Evolutionary conservation across 306 rosid species (phyloP).

Genomic region (Echinosophora koreensis): DNA sequence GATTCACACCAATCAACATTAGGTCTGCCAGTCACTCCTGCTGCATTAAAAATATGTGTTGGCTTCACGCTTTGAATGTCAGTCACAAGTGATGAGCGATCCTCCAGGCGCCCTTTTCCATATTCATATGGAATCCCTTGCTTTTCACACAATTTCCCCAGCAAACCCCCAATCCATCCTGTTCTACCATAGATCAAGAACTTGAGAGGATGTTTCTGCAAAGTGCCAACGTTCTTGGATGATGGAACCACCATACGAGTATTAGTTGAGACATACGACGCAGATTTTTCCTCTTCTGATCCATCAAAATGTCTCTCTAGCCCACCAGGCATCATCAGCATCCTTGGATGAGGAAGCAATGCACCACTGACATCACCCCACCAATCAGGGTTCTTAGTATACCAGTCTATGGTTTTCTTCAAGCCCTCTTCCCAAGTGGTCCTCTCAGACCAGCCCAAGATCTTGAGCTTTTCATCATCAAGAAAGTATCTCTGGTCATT

Average conservation of each 20-base stretch:
- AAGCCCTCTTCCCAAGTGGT: conserved; percentile 90
- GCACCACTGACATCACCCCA: conserved; percentile 99
- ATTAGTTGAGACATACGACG: conserved; percentile 60
- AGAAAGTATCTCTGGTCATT: conserved; percentile 91
- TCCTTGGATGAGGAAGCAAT: conserved; percentile 89
- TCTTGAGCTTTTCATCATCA: conserved; percentile 80
- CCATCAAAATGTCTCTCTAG: conserved; percentile 74
- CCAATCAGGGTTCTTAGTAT: conserved; percentile 82
- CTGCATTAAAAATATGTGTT: conserved; percentile 86
- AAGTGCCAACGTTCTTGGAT: conserved; percentile 56
- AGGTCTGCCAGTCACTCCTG: conserved; percentile 91
- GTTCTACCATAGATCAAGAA: conserved; percentile 87
- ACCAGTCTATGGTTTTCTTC: conserved; percentile 92
- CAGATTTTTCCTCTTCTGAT: conserved; percentile 67
- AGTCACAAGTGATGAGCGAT: conserved; percentile 72
- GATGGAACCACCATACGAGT: conserved; percentile 81
- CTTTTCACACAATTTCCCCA: conserved; percentile 82
- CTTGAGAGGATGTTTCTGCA: conserved; percentile 64
- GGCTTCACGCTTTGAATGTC: conserved; percentile 80
- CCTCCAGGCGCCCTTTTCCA: conserved; percentile 88
- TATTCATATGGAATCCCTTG: conserved; percentile 82
- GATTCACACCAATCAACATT: conserved; percentile 93
- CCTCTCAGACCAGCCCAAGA: conserved; percentile 88
- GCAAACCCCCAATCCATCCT: conserved; percentile 89
- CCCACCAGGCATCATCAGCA: conserved; percentile 97